Evolutionary conservation across 805 yeast genomes (phyloP).

Genomic region (Torulaspora maleeae): DNA sequence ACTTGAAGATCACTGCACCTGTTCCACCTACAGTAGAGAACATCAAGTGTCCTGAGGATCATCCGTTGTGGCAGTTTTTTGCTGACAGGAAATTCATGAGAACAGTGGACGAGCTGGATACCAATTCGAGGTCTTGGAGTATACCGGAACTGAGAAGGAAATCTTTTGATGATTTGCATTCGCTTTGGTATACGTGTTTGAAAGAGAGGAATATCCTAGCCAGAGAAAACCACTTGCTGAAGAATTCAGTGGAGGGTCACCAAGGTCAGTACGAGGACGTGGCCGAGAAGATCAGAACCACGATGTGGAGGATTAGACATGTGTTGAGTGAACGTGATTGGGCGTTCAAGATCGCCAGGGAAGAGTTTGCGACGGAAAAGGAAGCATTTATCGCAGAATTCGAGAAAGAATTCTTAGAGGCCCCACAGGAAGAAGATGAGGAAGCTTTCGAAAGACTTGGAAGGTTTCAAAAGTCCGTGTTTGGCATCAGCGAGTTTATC

Average conservation of each 20-base stretch:
- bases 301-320: slow-evolving; percentile 79
- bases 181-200: slow-evolving; percentile 81
- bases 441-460: slow-evolving; percentile 65
- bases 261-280: slow-evolving; percentile 36
- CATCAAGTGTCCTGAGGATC: slow-evolving; percentile 70
- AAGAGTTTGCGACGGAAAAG: slow-evolving; percentile 42
- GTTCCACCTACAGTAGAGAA: slow-evolving; percentile 77
- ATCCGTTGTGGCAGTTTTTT: slow-evolving; percentile 95
- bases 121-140: slow-evolving; percentile 73
- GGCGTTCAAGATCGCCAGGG: slow-evolving; percentile 57
- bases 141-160: slow-evolving; percentile 86
- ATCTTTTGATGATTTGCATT: slow-evolving; percentile 86
- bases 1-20: slow-evolving; percentile 65
- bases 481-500: slow-evolving; percentile 71
- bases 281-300: slow-evolving; percentile 46
- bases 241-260: slow-evolving; percentile 38
- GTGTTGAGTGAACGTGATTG: slow-evolving; percentile 82
- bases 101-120: slow-evolving; percentile 47
- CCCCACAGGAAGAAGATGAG: slow-evolving; percentile 49
- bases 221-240: slow-evolving; percentile 65
- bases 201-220: slow-evolving; percentile 76
- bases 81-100: slow-evolving; percentile 58
- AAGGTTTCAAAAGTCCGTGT: slow-evolving; percentile 75
- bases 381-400: slow-evolving; percentile 53
- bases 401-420: slow-evolving; percentile 50